Evolutionary conservation across 129 eudicot genomes (phyloP).

Genomic region (Glebionis coronaria): DNA sequence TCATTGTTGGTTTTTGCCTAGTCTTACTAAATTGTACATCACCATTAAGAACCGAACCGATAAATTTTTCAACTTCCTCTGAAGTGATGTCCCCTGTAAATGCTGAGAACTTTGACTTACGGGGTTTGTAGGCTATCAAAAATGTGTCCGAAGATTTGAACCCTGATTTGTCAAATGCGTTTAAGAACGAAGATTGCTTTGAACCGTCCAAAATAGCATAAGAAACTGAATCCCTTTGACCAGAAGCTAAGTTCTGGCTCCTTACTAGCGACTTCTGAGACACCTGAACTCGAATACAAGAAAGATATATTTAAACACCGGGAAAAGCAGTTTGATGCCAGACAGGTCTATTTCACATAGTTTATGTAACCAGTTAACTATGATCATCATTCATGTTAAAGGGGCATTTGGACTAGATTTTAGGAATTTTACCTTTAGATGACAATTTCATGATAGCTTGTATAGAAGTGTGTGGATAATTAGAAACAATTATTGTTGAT

Average conservation of each 20-base stretch:
- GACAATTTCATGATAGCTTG: no score
- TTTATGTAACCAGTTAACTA: background rate
- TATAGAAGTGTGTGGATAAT: no score
- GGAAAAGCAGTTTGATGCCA: background rate
- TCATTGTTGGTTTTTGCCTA: conserved; percentile 51
- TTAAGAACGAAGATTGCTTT: conserved; percentile 51
- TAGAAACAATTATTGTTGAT: no score
- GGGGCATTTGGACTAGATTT: background rate
- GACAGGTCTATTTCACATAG: background rate
- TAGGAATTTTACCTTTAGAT: background rate
- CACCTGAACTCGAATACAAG: conserved; percentile 39
- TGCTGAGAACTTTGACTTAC: conserved; percentile 63
- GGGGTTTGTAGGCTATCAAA: conserved; percentile 76
- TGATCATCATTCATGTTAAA: background rate
- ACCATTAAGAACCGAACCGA: conserved; percentile 76
- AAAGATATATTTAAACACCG: background rate
- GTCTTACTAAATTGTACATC: conserved; percentile 76
- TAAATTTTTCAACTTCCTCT: conserved; percentile 66
- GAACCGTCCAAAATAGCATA: conserved; percentile 70
- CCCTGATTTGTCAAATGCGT: conserved; percentile 62
- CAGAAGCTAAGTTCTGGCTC: conserved; percentile 34
- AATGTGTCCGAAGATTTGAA: conserved; percentile 53
- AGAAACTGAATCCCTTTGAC: conserved; percentile 57
- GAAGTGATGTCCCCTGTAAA: conserved; percentile 44
- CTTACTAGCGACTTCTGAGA: conserved; percentile 73